A percentile compares a stretch with the other conserved stretches of the same genome.
Conservation (phyloP, 352 stramenopile genomes). For the Phytophthora lateralis region DNA sequence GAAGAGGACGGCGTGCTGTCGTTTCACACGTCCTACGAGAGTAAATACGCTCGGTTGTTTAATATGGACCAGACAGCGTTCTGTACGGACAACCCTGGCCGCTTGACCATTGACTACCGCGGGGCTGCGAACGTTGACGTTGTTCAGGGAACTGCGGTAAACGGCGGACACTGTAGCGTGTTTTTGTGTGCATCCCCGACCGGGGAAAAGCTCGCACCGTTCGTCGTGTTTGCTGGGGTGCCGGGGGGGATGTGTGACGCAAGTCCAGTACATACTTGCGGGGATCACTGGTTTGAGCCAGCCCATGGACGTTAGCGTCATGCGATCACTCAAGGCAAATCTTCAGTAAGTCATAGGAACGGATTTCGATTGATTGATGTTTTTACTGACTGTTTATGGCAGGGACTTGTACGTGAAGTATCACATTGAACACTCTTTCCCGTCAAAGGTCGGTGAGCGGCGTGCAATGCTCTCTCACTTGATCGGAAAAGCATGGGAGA, state of each 20-base stretch:
- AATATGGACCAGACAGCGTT: constrained; percentile 17
- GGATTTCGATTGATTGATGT: neutral
- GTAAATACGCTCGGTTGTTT: neutral
- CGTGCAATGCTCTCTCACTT: neutral
- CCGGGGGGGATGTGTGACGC: neutral
- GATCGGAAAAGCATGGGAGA: neutral
- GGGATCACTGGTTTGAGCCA: constrained; percentile 1
- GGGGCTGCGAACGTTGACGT: constrained; percentile 3
- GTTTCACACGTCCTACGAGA: neutral
- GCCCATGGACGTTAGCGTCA: constrained; percentile 10
- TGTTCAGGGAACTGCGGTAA: constrained; percentile 2
- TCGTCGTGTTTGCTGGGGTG: constrained; percentile 8
- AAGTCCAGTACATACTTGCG: constrained; percentile 7
- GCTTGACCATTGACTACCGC: neutral
- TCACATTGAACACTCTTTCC: constrained; percentile 3
- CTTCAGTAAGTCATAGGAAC: constrained; percentile 3
- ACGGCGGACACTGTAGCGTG: neutral
- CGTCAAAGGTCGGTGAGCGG: neutral
- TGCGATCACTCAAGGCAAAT: constrained; percentile 3
- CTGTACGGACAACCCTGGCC: constrained; percentile 2
- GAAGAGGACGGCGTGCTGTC: neutral
- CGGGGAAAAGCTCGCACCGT: neutral
- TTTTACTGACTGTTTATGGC: neutral
- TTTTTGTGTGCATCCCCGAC: constrained; percentile 9
- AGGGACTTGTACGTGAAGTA: constrained; percentile 2